Conservation (phyloP, 352 stramenopile genomes). For the Globisporangium viniferum region DNA sequence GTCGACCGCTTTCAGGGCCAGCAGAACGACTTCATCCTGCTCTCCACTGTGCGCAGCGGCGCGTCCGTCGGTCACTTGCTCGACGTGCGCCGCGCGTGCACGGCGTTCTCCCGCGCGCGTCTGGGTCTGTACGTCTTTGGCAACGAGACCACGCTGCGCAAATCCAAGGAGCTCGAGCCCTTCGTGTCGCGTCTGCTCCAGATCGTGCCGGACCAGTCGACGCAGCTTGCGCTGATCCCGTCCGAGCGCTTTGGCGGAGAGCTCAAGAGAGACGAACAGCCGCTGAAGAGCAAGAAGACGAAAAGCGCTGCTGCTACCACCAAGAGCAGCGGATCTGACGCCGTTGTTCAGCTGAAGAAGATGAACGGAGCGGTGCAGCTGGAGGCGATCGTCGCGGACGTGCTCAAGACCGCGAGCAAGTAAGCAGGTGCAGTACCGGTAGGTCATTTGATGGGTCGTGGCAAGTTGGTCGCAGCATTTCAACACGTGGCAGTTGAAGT, state of each 20-base stretch:
- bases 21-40: constrained; percentile 94
- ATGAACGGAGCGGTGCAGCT: background rate
- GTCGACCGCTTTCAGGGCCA: constrained; percentile 96
- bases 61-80: constrained; percentile 83
- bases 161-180: constrained; percentile 68
- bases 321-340: background rate
- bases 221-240: constrained; percentile 32
- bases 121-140: constrained; percentile 95
- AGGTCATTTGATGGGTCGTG: background rate
- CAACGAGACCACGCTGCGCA: constrained; percentile 58
- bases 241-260: constrained; percentile 24
- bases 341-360: constrained; percentile 7
- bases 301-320: background rate
- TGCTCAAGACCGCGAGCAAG: constrained; percentile 1
- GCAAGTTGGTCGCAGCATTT: background rate
- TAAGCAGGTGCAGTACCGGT: background rate
- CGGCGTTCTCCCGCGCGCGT: constrained; percentile 89
- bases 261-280: background rate
- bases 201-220: constrained; percentile 28
- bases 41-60: constrained; percentile 93
- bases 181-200: constrained; percentile 37
- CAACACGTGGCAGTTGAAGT: background rate
- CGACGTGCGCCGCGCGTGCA: constrained; percentile 90
- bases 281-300: constrained; percentile 7
- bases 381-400: constrained; percentile 3